Evolutionary conservation across 2,329 filamentous ascomycete species (phyloP).

Genomic region (Daldinia eschscholtzii): DNA sequence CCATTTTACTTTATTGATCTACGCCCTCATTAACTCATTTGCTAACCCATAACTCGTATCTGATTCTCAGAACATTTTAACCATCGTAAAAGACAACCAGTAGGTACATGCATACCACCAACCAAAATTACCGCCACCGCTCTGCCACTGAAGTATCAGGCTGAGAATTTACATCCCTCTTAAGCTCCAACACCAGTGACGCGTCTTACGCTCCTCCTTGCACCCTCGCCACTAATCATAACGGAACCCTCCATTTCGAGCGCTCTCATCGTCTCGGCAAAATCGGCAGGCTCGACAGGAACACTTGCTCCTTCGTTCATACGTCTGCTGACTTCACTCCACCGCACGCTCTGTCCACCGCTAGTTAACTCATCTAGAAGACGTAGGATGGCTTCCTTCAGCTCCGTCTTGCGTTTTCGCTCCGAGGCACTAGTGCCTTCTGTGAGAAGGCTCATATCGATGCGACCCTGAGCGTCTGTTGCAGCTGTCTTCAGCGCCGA

Average conservation of each 20-base stretch:
- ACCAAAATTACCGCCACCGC: constrained; percentile 13
- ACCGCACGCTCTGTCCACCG: constrained; percentile 75
- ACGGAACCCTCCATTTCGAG: constrained; percentile 89
- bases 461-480: constrained; percentile 92
- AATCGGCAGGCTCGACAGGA: constrained; percentile 81
- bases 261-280: constrained; percentile 81
- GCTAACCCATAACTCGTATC: constrained; percentile 35
- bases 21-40: constrained; percentile 41
- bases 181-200: constrained; percentile 65
- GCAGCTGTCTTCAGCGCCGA: constrained; percentile 95
- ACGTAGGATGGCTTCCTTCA: constrained; percentile 82
- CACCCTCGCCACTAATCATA: constrained; percentile 85
- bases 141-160: constrained; percentile 14
- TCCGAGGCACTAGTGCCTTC: constrained; percentile 95
- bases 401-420: constrained; percentile 81
- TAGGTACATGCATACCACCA: constrained; percentile 16
- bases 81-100: constrained; percentile 26
- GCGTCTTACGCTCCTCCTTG: constrained; percentile 83
- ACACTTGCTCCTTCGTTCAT: constrained; percentile 78
- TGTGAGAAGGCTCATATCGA: constrained; percentile 95
- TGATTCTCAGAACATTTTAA: constrained; percentile 21
- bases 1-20: constrained; percentile 32
- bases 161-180: constrained; percentile 1
- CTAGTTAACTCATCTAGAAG: constrained; percentile 85
- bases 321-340: constrained; percentile 80